phyloP scores from a whole-genome alignment of 2,329 filamentous ascomycete genomes.

The Periconia sp. region DNA sequence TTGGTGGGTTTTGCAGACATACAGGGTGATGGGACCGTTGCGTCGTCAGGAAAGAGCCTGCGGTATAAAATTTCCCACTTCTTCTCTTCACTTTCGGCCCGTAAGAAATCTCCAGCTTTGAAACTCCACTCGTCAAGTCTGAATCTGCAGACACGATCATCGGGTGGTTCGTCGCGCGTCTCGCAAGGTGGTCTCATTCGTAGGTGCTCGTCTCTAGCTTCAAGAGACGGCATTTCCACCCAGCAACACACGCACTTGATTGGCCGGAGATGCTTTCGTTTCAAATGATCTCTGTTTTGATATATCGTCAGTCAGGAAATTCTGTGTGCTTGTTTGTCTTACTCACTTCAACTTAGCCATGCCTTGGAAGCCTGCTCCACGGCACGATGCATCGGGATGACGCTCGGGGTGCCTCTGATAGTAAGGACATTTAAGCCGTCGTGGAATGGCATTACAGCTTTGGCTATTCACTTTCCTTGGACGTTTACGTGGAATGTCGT shows the following conservation, averaged over 20 bases:
- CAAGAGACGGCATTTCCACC: not conserved
- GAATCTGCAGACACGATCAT: not conserved
- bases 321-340: no score
- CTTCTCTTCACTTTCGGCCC: not conserved
- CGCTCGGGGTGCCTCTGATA: slow-evolving; percentile 2
- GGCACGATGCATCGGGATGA: not conserved
- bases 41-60: slow-evolving; percentile 1
- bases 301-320: no score
- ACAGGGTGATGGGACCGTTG: no score
- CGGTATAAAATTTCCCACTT: slow-evolving; percentile 3
- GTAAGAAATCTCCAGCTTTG: not conserved
- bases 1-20: no score
- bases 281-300: no score
- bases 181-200: not conserved
- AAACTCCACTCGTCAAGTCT: not conserved
- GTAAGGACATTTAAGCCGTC: slow-evolving; percentile 3
- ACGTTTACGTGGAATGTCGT: no score
- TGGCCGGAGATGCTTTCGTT: no score
- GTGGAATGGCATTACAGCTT: no score
- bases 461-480: no score
- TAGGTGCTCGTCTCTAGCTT: slow-evolving; percentile 1
- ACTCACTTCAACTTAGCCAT: slow-evolving; percentile 3
- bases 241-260: slow-evolving; percentile 2
- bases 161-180: not conserved
- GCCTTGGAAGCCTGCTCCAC: not conserved